Evolutionary conservation across 352 stramenopile species (phyloP), one percentile per base, ranked within the genome.

Genomic region (Peronospora destructor): DNA sequence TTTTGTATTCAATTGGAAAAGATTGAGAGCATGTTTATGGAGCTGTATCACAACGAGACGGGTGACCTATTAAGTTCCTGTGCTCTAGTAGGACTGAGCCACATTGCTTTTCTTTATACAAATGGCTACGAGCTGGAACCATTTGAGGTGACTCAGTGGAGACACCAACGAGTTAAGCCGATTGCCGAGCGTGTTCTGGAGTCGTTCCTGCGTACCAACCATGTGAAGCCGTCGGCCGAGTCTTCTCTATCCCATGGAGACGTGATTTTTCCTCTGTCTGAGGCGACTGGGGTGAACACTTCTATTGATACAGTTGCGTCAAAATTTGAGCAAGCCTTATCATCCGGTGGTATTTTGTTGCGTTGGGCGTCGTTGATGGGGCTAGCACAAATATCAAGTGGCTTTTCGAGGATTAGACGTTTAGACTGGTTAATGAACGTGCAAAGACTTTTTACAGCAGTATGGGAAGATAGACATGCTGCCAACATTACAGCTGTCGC

Each of bases 361-460:
- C 56, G 47, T 25, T 82, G 71, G 71, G 49, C 53, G 11, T 61
- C 68, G 12, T 55, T 68, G 9, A 56, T 76, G 39, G 68, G 59
- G 0, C 21, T 82, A 39, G 53, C 59, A 14, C 59, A 43, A 4
- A 32, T 82, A 40, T 54, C 53, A 21, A 43, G 25, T 32, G 56
- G 54, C 7, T 73, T 81, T 29, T 45, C 62, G 23, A 36, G 13
- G 5, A 61, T 78, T 33, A 53, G 57, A 29, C 44, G 56, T 6
- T 23, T 71, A 40, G 45, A 65, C 16, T 86, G 75, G 75, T 66
- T 86, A 8, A 28, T 36, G 12, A 74, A 74, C 37, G 8, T 84
- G 16, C 68, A 44, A 35, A 28, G n/a, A 13, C 10, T 79, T 34
- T 49, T 87, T 38, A 32, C 17, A 10, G 37, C 41, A 17, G 12